A percentile compares a stretch with the other conserved stretches of the same genome.
phyloP scores from a whole-genome alignment of 306 rosid genomes.

The Cicer bijugum region DNA sequence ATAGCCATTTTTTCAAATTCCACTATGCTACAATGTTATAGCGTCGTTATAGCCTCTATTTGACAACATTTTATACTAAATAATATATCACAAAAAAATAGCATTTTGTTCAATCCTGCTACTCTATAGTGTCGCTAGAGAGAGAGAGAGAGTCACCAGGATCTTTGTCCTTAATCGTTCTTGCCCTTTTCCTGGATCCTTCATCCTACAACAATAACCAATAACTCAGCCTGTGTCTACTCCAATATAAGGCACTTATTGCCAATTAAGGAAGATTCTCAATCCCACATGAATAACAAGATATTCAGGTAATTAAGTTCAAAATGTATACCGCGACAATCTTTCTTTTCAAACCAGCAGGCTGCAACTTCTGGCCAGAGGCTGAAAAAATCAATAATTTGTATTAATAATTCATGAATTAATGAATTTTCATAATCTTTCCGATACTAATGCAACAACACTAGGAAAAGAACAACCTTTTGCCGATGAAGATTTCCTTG shows the following conservation, averaged over 20 bases:
- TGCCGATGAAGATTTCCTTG: conserved; percentile 56
- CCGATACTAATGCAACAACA: conserved; percentile 36
- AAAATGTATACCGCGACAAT: conserved; percentile 53
- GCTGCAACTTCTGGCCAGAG: conserved; percentile 60
- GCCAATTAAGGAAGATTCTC: conserved; percentile 33
- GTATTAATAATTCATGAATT: background rate
- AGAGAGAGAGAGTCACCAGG: conserved; percentile 45
- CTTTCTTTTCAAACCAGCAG: conserved; percentile 65
- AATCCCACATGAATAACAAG: conserved; percentile 26
- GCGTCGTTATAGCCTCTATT: no score
- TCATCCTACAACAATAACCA: conserved; percentile 60
- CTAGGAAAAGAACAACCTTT: conserved; percentile 57
- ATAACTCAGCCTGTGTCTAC: conserved; percentile 41
- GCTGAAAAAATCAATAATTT: conserved; percentile 54
- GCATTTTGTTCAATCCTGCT: no score
- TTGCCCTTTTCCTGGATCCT: conserved; percentile 53
- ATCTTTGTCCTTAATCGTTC: conserved; percentile 47
- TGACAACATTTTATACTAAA: no score
- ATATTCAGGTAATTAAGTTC: conserved; percentile 15
- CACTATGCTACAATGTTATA: no score
- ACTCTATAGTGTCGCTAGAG: no score
- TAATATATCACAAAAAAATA: no score
- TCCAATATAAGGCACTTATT: conserved; percentile 40
- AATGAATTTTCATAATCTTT: conserved; percentile 20
- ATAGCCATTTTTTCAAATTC: no score